These are phyloP conservation scores for Pichia thaimueangensis DNA, from an alignment of 805 yeast genomes.

Conservation along the genomic window DNA sequence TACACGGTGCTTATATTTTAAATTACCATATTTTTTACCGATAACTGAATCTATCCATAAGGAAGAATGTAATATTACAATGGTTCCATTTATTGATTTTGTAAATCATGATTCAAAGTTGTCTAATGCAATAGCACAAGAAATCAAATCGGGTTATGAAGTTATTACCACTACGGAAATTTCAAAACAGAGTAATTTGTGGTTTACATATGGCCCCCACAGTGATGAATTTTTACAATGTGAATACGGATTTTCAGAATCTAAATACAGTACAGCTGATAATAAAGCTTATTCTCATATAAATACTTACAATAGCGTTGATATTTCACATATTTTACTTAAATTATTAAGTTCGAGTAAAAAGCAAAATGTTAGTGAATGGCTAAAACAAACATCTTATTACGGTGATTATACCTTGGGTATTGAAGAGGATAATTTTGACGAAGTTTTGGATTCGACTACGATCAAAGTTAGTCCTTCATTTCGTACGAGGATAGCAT, in stretches of 20 bases:
- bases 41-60: slow-evolving; percentile 25
- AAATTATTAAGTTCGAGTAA: slow-evolving; percentile 4
- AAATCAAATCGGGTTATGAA: slow-evolving; percentile 43
- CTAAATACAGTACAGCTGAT: slow-evolving; percentile 57
- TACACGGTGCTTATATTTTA: slow-evolving; percentile 83
- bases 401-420: slow-evolving; percentile 69
- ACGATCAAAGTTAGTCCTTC: slow-evolving; percentile 38
- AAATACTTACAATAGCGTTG: slow-evolving; percentile 4
- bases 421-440: slow-evolving; percentile 15
- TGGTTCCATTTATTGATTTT: slow-evolving; percentile 90
- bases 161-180: slow-evolving; percentile 36
- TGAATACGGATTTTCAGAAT: slow-evolving; percentile 78
- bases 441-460: not conserved
- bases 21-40: slow-evolving; percentile 39
- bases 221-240: slow-evolving; percentile 72
- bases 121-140: slow-evolving; percentile 47
- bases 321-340: slow-evolving; percentile 13
- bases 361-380: slow-evolving; percentile 1
- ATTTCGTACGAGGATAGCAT: slow-evolving; percentile 68
- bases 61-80: slow-evolving; percentile 62
- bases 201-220: slow-evolving; percentile 82
- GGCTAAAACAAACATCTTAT: slow-evolving; percentile 47
- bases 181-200: slow-evolving; percentile 47
- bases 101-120: slow-evolving; percentile 56
- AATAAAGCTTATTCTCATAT: not conserved